Percentiles rank a stretch among this genome's conserved stretches.
phyloP scores from a whole-genome alignment of 2,329 filamentous ascomycete genomes.

The Blastomyces parvus region DNA sequence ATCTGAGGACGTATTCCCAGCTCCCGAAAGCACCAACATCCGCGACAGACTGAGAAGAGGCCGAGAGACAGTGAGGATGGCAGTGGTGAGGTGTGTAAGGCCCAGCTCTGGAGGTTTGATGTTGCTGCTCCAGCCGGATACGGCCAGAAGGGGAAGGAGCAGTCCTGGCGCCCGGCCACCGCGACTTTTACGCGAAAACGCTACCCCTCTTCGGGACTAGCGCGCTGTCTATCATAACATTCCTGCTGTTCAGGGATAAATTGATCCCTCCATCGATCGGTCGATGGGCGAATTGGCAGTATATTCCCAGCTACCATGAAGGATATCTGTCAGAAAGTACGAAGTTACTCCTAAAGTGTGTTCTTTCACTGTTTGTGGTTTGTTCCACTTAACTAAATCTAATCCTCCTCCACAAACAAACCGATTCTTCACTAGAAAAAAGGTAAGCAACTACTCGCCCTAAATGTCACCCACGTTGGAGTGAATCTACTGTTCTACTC shows the following conservation, averaged over 20 bases:
- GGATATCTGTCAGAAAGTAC: not conserved
- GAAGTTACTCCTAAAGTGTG: not conserved
- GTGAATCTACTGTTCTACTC: not conserved
- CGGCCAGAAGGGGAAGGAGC: not conserved
- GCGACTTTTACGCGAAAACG: constrained; percentile 8
- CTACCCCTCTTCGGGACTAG: constrained; percentile 6
- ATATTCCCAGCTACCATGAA: not conserved
- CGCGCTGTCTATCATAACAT: not conserved
- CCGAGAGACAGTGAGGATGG: not conserved
- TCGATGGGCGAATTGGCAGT: no score
- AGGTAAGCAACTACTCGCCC: not conserved
- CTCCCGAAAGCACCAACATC: not conserved
- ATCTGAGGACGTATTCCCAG: not conserved
- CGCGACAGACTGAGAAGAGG: not conserved
- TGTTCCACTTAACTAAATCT: not conserved
- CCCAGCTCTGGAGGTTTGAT: not conserved
- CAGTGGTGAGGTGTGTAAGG: not conserved
- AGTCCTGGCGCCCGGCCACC: not conserved
- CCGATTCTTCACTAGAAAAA: not conserved
- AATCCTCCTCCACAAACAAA: not conserved
- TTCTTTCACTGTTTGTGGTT: not conserved
- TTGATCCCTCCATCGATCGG: no score
- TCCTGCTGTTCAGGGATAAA: no score
- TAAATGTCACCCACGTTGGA: not conserved
- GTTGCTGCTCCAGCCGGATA: not conserved